Conservation (phyloP, 495 filamentous ascomycete genomes). For the Bathelium albidoporum region DNA sequence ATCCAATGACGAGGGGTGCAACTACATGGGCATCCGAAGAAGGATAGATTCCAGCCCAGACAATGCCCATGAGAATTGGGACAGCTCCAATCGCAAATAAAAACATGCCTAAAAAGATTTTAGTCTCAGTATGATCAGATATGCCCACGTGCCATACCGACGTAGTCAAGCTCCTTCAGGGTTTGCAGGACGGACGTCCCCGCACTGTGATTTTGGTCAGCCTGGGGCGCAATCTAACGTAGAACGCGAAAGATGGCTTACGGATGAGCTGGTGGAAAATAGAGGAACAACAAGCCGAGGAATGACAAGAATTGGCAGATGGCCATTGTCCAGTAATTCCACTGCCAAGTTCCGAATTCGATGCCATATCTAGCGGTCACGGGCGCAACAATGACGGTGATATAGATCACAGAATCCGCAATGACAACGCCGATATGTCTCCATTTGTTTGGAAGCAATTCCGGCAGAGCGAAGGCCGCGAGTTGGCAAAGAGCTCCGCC, state of each 20-base stretch:
- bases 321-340: constrained; percentile 11
- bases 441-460: constrained; percentile 34
- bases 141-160: not conserved
- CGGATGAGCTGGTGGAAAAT: constrained; percentile 14
- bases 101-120: constrained; percentile 1
- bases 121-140: not conserved
- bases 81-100: not conserved
- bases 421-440: constrained; percentile 24
- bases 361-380: constrained; percentile 24
- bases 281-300: constrained; percentile 6
- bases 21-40: constrained; percentile 8
- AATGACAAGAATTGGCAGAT: constrained; percentile 11
- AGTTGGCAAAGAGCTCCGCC: constrained; percentile 19
- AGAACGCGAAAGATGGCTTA: constrained; percentile 4
- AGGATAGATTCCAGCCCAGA: constrained; percentile 6
- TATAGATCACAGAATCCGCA: constrained; percentile 24
- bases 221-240: not conserved
- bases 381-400: constrained; percentile 28
- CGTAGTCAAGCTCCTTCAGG: constrained; percentile 13
- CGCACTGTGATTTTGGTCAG: not conserved
- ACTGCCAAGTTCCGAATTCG: constrained; percentile 16
- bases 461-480: constrained; percentile 30
- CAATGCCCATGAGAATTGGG: constrained; percentile 10
- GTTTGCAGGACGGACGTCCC: constrained; percentile 1
- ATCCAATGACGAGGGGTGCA: constrained; percentile 13